These are phyloP conservation scores for Prunus fruticosa DNA, from an alignment of 306 rosid genomes.

Conservation along the genomic window DNA sequence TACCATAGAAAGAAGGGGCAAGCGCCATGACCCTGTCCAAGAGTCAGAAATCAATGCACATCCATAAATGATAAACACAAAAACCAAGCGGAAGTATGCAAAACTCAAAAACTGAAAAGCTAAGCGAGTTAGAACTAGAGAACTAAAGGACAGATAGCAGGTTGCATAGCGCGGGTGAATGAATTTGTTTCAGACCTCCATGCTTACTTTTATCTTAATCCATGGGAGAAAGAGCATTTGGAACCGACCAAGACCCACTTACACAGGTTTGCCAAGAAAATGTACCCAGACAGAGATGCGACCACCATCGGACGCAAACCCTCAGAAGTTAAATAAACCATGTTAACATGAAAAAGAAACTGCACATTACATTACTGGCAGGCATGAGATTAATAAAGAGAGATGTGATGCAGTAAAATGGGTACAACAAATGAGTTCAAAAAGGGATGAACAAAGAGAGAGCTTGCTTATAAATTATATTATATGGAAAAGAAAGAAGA, in stretches of 20 bases:
- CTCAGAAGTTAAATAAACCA: no score
- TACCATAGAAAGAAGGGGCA: conserved; percentile 9
- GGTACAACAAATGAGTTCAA: no score
- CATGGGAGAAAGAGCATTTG: neutral
- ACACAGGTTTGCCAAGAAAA: neutral
- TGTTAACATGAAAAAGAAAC: no score
- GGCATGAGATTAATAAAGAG: no score
- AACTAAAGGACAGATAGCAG: neutral
- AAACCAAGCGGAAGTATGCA: neutral
- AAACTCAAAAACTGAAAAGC: neutral
- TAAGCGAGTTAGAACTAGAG: neutral
- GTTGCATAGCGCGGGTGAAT: neutral
- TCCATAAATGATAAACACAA: neutral
- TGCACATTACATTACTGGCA: no score
- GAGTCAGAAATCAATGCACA: neutral
- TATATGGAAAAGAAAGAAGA: no score
- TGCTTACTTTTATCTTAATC: neutral
- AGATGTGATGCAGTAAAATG: no score
- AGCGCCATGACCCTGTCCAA: conserved; percentile 30
- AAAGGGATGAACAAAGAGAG: no score
- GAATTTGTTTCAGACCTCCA: neutral
- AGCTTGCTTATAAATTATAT: no score
- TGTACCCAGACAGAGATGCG: neutral
- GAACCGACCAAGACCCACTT: neutral
- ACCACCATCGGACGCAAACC: neutral